Base-by-base conservation (phyloP, 2,329 filamentous ascomycete species). In the Sphaerostilbella broomeana region DNA sequence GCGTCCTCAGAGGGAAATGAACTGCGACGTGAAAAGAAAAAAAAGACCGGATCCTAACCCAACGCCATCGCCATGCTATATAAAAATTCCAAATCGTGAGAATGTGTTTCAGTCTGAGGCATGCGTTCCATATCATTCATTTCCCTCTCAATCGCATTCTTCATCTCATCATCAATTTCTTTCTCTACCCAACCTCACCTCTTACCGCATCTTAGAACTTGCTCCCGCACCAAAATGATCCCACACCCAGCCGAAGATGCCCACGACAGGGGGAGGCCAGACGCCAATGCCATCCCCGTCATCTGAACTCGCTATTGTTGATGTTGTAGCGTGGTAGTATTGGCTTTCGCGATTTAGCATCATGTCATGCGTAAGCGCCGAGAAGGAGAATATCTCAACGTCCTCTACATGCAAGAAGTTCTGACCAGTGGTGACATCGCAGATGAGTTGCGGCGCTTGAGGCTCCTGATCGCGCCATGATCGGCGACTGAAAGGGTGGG, bases 391-490 rank as follows among this genome's bases (percentile, higher is more conserved):
- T 25, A 39, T 26, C 19, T 43, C 29, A 18, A 43, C 24, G 26
- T 43, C 41, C 21, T 43, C 41, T 26, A 43, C 41, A n/a, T 43
- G 41, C 31, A 43, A 18, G 21, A 43, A 43, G 26, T 43, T 22
- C 35, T 33, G 27, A 11, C 35, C 40, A 25, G 25, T 38, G 26
- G 29, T 32, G 15, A 30, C 25, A 12, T 43, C 41, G 35, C 38
- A 43, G 26, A 43, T 34, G 30, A 39, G 35, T 22, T 43, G 34
- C 6, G 41, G 41, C 24, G 38, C 34, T 27, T 43, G 41, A 31
- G 41, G 41, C 35, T 43, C 41, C 30, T 39, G 25, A 18, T 38
- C 35, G 20, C 41, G 26, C 41, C 41, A 43, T 15, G 30, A 28
- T 17, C 39, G 32, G 8, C 41, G 41, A 15, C 21, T 35, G 35